A percentile compares a stretch with the other conserved stretches of the same genome.
phyloP scores from a whole-genome alignment of 768 basidiomycete genomes.

The Macrolepiota fuliginosa region DNA sequence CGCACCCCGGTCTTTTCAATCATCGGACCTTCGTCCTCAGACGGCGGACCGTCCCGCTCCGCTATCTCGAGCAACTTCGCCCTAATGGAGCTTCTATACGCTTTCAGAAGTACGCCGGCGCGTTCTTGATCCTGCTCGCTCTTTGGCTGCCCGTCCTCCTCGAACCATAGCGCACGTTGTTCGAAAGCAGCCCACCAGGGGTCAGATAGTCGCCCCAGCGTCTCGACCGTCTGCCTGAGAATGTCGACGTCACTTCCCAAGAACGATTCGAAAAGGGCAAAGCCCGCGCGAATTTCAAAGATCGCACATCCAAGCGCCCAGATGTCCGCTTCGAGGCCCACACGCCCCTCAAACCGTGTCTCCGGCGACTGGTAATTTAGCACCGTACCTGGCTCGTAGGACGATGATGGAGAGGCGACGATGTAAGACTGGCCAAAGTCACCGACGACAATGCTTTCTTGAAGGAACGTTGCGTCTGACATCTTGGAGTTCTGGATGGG shows the following conservation, averaged over 20 bases:
- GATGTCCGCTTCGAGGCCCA: slow-evolving; percentile 29
- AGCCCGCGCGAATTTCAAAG: slow-evolving; percentile 41
- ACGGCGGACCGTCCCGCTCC: slow-evolving; percentile 20
- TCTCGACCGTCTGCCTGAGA: slow-evolving; percentile 28
- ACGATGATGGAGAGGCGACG: slow-evolving; percentile 19
- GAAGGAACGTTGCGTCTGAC: slow-evolving; percentile 20
- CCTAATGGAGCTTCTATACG: neutral
- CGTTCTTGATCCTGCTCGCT: slow-evolving; percentile 21
- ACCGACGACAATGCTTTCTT: slow-evolving; percentile 29
- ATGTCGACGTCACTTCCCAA: slow-evolving; percentile 16
- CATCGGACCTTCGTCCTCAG: slow-evolving; percentile 29
- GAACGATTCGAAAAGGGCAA: slow-evolving; percentile 37
- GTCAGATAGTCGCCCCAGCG: slow-evolving; percentile 24
- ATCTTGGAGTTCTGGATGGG: slow-evolving; percentile 23
- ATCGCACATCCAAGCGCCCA: slow-evolving; percentile 41
- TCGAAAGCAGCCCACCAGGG: neutral
- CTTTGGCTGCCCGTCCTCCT: slow-evolving; percentile 33
- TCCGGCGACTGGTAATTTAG: slow-evolving; percentile 35
- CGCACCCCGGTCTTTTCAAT: slow-evolving; percentile 24
- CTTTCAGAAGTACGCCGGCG: slow-evolving; percentile 17
- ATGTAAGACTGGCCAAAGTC: slow-evolving; percentile 39
- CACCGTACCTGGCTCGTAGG: slow-evolving; percentile 30
- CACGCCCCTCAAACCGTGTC: slow-evolving; percentile 28
- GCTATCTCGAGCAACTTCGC: slow-evolving; percentile 28
- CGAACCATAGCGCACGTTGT: slow-evolving; percentile 26